Conservation (phyloP, 1,139 yeast species). For the Candida sojae region DNA sequence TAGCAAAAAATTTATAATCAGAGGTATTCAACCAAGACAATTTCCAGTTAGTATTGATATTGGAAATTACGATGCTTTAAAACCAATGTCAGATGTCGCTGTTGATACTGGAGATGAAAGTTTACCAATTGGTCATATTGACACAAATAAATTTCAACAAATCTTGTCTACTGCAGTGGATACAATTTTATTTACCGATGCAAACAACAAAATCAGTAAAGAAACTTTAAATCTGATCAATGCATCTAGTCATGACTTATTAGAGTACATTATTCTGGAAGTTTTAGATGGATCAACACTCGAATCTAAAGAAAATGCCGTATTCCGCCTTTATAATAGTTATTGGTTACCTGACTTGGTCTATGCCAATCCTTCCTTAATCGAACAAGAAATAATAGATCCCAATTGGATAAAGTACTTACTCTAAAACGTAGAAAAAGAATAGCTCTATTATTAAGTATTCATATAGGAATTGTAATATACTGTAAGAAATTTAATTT, state of each 20-base stretch:
- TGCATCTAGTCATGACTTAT: conserved; percentile 29
- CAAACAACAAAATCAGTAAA: conserved; percentile 19
- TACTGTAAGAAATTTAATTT: not conserved
- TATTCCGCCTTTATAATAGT: conserved; percentile 41
- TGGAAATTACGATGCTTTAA: conserved; percentile 49
- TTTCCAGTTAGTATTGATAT: conserved; percentile 45
- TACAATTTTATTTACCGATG: conserved; percentile 22
- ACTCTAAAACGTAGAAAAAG: conserved; percentile 19
- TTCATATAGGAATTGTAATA: conserved; percentile 1
- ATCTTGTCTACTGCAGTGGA: conserved; percentile 27
- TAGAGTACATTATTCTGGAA: conserved; percentile 33
- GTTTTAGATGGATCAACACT: conserved; percentile 23
- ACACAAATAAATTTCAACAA: conserved; percentile 33
- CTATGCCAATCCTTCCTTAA: conserved; percentile 43
- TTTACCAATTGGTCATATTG: conserved; percentile 41
- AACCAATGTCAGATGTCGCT: conserved; percentile 17
- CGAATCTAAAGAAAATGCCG: conserved; percentile 22
- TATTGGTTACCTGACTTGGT: conserved; percentile 46
- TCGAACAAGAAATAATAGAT: conserved; percentile 37
- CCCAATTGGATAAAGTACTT: conserved; percentile 44
- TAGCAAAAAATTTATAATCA: conserved; percentile 79
- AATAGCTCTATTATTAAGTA: not conserved
- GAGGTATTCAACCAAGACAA: conserved; percentile 69
- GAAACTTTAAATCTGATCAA: conserved; percentile 26
- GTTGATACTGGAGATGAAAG: conserved; percentile 15